Percentiles rank a stretch among this genome's conserved stretches.
These are phyloP conservation scores for Solanum paucissectum DNA, from an alignment of 257 asterid species.

Conservation along the genomic window DNA sequence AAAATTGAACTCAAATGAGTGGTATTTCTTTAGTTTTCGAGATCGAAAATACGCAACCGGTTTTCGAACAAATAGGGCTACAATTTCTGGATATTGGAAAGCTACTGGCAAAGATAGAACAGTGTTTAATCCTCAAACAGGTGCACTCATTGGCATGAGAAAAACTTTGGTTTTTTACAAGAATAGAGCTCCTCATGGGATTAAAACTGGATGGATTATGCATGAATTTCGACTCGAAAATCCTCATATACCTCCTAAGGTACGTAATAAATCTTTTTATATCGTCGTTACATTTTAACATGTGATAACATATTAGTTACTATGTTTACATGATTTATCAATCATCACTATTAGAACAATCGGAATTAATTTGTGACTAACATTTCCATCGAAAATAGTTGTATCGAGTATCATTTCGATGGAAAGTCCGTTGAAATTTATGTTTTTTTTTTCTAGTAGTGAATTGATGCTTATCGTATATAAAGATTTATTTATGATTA, in stretches of 20 bases:
- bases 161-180: slow-evolving; percentile 82
- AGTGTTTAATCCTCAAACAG: slow-evolving; percentile 34
- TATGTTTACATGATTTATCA: background rate
- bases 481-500: too few species aligned
- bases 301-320: background rate
- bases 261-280: background rate
- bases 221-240: slow-evolving; percentile 83
- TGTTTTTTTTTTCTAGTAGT: background rate
- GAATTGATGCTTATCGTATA: background rate
- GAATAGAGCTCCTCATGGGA: slow-evolving; percentile 81
- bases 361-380: background rate
- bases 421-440: background rate
- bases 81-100: slow-evolving; percentile 79
- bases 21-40: slow-evolving; percentile 88
- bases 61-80: slow-evolving; percentile 62
- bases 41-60: slow-evolving; percentile 79
- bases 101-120: slow-evolving; percentile 83
- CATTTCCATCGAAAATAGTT: background rate
- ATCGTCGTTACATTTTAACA: background rate
- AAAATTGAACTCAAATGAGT: slow-evolving; percentile 64
- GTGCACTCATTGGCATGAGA: slow-evolving; percentile 65
- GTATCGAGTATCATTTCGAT: background rate
- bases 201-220: slow-evolving; percentile 89
- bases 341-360: background rate
- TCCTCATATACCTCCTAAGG: slow-evolving; percentile 80